phyloP scores from a whole-genome alignment of 2,329 filamentous ascomycete genomes.

The Aurifilum marmelostoma region DNA sequence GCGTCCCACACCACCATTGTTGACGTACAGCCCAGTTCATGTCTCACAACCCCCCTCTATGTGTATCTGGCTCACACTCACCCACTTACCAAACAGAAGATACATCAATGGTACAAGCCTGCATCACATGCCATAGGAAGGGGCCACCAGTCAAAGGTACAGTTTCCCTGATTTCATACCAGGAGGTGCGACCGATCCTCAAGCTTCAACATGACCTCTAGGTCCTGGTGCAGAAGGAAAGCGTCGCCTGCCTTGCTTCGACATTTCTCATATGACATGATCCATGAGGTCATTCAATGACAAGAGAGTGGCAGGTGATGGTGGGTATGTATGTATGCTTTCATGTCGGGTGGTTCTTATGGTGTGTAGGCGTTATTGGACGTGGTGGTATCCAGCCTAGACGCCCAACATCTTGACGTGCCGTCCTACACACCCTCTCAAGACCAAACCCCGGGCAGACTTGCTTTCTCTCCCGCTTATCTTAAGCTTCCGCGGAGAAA shows the following conservation, averaged over 20 bases:
- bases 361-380: conserved; percentile 2
- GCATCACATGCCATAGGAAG: background rate
- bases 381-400: background rate
- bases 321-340: background rate
- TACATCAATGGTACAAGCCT: background rate
- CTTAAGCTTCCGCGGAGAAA: background rate
- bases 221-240: background rate
- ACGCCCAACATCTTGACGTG: background rate
- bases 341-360: background rate
- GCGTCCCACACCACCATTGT: background rate
- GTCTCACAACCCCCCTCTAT: background rate
- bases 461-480: no score
- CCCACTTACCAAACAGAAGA: background rate
- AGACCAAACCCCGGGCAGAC: background rate
- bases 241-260: background rate
- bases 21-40: background rate
- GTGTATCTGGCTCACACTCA: background rate
- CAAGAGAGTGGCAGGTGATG: background rate
- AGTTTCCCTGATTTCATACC: background rate
- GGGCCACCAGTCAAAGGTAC: background rate
- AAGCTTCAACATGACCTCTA: background rate
- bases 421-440: background rate
- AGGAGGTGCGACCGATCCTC: no score
- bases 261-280: background rate
- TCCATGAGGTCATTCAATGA: background rate